Conservation (phyloP, 2,329 filamentous ascomycete species). For the Canariomyces notabilis region DNA sequence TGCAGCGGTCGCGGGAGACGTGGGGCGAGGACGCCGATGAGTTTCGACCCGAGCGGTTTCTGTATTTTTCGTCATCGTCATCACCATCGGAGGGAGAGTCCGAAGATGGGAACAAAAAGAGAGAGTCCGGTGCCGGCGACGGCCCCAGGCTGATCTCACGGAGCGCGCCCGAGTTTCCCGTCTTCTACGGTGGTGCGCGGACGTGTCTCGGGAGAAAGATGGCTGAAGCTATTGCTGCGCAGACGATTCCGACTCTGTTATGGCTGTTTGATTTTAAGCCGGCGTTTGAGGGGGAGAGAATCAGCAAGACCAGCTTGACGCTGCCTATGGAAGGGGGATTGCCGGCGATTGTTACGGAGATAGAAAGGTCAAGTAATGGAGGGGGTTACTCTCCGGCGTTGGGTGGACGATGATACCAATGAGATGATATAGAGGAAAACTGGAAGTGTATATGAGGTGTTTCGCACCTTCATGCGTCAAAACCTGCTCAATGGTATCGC, state of each 20-base stretch:
- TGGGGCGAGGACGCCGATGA: conserved; percentile 54
- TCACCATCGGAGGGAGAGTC: too few species aligned
- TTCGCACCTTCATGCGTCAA: too few species aligned
- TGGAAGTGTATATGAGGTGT: too few species aligned
- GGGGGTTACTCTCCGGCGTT: too few species aligned
- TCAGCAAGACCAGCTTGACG: conserved; percentile 57
- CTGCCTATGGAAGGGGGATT: conserved; percentile 59
- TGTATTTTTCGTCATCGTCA: too few species aligned
- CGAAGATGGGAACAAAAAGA: too few species aligned
- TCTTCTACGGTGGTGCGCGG: conserved; percentile 61
- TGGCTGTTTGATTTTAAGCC: conserved; percentile 46
- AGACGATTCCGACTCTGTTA: conserved; percentile 48
- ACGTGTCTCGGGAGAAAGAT: conserved; percentile 59
- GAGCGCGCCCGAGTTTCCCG: conserved; percentile 53
- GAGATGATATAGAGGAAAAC: too few species aligned
- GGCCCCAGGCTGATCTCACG: conserved; percentile 39
- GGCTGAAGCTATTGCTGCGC: conserved; percentile 56
- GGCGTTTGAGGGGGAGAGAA: conserved; percentile 41
- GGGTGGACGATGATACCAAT: too few species aligned
- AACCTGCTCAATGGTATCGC: too few species aligned
- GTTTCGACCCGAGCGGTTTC: conserved; percentile 55
- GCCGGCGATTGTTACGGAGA: conserved; percentile 38
- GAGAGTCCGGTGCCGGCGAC: too few species aligned
- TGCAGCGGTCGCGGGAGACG: conserved; percentile 51
- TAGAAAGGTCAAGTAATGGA: too few species aligned